Evolutionary conservation across 2,329 filamentous ascomycete species (phyloP).

Genomic region (Moelleriella libera): DNA sequence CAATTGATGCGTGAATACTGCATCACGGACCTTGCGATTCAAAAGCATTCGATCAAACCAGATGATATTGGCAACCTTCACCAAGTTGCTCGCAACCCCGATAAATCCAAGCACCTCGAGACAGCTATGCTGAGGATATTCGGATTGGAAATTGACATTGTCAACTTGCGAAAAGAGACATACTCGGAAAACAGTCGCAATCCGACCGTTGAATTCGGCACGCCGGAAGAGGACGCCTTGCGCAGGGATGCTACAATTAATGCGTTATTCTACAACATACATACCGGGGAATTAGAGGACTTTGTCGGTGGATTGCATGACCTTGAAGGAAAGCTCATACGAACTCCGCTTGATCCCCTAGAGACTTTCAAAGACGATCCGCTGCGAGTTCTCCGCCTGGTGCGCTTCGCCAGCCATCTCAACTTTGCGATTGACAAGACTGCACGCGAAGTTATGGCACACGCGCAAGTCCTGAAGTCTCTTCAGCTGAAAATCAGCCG

Average conservation of each 20-base stretch:
- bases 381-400: slow-evolving; percentile 68
- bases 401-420: slow-evolving; percentile 80
- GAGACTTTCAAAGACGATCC: slow-evolving; percentile 95
- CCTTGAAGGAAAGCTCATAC: slow-evolving; percentile 57
- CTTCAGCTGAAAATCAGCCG: slow-evolving; percentile 82
- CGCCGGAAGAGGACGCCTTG: slow-evolving; percentile 75
- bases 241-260: slow-evolving; percentile 90
- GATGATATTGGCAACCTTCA: slow-evolving; percentile 3
- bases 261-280: slow-evolving; percentile 88
- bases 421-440: slow-evolving; percentile 61
- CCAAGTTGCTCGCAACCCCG: slow-evolving; percentile 5
- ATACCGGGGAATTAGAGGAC: slow-evolving; percentile 69
- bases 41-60: slow-evolving; percentile 2
- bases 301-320: slow-evolving; percentile 69
- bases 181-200: slow-evolving; percentile 53
- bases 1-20: slow-evolving; percentile 55
- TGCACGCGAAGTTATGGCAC: slow-evolving; percentile 60
- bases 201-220: slow-evolving; percentile 58
- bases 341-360: slow-evolving; percentile 74
- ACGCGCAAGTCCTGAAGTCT: slow-evolving; percentile 63
- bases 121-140: slow-evolving; percentile 7
- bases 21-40: slow-evolving; percentile 14
- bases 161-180: slow-evolving; percentile 85
- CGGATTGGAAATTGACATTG: slow-evolving; percentile 46
- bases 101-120: slow-evolving; percentile 8